Conservation (phyloP, 176 grass and related monocot genomes). For the Poa annua region DNA sequence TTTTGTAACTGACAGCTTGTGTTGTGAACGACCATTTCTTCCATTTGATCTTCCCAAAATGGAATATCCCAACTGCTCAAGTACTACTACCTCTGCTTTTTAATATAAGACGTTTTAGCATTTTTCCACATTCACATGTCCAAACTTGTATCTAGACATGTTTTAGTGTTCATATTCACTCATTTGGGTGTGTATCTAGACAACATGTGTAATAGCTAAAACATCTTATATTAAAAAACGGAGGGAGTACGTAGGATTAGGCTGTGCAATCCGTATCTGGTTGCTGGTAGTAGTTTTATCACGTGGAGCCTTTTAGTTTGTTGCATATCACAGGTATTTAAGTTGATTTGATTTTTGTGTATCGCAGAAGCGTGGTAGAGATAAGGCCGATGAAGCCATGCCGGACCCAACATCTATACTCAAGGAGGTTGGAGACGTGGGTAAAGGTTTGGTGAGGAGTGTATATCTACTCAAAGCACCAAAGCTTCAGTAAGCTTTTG, state of each 20-base stretch:
- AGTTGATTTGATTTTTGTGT: conserved; percentile 31
- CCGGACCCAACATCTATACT: conserved; percentile 56
- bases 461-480: conserved; percentile 83
- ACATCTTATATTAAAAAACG: too few relatives aligned
- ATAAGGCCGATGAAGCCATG: conserved; percentile 56
- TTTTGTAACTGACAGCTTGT: neutral
- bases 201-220: too few relatives aligned
- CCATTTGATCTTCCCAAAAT: conserved; percentile 19
- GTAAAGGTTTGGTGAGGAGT: conserved; percentile 88
- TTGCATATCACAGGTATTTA: conserved; percentile 3
- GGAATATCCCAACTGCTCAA: neutral
- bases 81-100: neutral
- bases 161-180: too few relatives aligned
- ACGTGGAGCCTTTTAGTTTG: neutral
- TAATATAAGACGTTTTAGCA: too few relatives aligned
- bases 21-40: neutral
- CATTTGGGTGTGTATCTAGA: too few relatives aligned
- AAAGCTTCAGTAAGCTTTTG: conserved; percentile 42
- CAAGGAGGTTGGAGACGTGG: conserved; percentile 75
- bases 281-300: conserved; percentile 14
- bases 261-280: neutral
- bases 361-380: conserved; percentile 75
- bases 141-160: too few relatives aligned
- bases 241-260: neutral
- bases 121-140: too few relatives aligned